These are phyloP conservation scores for Capronia americana DNA, from an alignment of 2,329 filamentous ascomycete genomes.

Conservation along the genomic window DNA sequence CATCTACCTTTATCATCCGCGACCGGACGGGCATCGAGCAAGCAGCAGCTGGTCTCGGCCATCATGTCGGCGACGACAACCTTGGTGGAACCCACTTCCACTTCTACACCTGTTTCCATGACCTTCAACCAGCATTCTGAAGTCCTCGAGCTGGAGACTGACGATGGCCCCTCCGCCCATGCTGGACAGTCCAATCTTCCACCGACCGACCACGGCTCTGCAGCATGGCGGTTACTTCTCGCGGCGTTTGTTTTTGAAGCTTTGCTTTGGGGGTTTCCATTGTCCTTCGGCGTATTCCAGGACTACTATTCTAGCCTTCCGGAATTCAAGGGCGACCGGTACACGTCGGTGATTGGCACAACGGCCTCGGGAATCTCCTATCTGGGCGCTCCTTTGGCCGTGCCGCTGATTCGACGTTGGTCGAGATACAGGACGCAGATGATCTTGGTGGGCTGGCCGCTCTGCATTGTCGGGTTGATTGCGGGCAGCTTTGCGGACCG, in stretches of 20 bases:
- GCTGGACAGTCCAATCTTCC: conserved; percentile 12
- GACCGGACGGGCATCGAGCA: background rate
- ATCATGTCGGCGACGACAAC: background rate
- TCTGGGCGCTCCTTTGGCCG: conserved; percentile 40
- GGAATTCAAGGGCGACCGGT: conserved; percentile 39
- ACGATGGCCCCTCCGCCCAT: conserved; percentile 1
- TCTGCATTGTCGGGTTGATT: conserved; percentile 50
- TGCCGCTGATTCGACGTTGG: conserved; percentile 46
- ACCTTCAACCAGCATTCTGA: background rate
- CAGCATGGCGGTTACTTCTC: conserved; percentile 36
- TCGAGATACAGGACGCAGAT: conserved; percentile 45
- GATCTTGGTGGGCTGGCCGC: conserved; percentile 49
- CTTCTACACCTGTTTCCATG: background rate
- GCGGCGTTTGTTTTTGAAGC: conserved; percentile 38
- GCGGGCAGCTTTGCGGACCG: conserved; percentile 46
- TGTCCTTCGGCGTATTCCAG: conserved; percentile 45
- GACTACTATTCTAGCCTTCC: conserved; percentile 44
- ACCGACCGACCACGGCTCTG: conserved; percentile 32
- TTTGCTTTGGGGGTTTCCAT: conserved; percentile 40
- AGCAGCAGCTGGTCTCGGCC: background rate
- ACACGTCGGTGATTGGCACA: conserved; percentile 45
- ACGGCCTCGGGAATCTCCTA: conserved; percentile 40
- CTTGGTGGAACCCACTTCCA: background rate
- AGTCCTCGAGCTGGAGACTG: conserved; percentile 13
- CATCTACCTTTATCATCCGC: background rate